Percentiles rank a stretch among this genome's conserved stretches.
Evolutionary conservation across 164 flowering plant genomes (phyloP).

Genomic region (Brasenia schreberi): DNA sequence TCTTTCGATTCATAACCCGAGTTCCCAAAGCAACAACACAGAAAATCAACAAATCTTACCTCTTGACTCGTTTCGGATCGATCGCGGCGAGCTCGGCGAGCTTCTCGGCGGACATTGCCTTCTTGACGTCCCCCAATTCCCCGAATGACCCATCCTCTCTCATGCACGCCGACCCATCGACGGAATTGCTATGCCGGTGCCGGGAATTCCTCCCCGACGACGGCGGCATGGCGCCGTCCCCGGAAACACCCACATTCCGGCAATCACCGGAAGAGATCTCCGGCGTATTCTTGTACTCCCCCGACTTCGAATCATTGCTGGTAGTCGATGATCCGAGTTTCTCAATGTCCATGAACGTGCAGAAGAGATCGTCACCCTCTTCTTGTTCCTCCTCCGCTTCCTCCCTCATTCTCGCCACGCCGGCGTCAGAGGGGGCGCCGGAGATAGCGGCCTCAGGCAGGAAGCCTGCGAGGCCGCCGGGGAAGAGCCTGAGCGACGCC

Average conservation of each 20-base stretch:
- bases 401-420: background rate
- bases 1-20: too few species aligned
- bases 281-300: background rate
- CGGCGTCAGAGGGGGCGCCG: background rate
- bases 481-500: background rate
- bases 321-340: constrained; percentile 20
- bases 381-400: constrained; percentile 20
- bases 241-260: background rate
- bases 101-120: constrained; percentile 83
- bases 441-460: background rate
- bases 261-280: background rate
- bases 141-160: constrained; percentile 9
- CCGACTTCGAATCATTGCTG: background rate
- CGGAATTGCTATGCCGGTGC: constrained; percentile 80
- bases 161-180: constrained; percentile 37
- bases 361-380: constrained; percentile 78
- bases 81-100: constrained; percentile 67
- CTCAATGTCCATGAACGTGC: constrained; percentile 43
- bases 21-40: too few species aligned
- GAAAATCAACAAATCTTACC: constrained; percentile 19
- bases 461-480: background rate
- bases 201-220: constrained; percentile 21
- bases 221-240: background rate
- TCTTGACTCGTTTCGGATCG: constrained; percentile 80
- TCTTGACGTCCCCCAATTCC: constrained; percentile 64